Conservation (phyloP, 2,329 filamentous ascomycete species). For the Achaetomium macrosporum region DNA sequence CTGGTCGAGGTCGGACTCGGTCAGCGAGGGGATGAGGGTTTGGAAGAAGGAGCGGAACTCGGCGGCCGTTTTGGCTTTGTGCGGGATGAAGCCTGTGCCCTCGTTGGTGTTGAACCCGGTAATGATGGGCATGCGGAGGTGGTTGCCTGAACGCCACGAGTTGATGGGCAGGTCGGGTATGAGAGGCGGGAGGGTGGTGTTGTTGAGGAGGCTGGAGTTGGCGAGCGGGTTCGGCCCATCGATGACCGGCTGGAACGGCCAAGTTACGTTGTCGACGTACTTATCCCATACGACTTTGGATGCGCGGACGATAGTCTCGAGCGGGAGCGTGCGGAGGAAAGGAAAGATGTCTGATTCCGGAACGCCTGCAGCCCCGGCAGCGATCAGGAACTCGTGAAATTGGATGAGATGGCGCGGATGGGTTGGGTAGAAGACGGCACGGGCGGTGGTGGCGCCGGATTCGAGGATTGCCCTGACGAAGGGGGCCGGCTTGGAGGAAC, state of each 20-base stretch:
- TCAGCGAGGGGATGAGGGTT: conserved; percentile 53
- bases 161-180: conserved; percentile 53
- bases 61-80: conserved; percentile 37
- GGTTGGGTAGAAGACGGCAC: conserved; percentile 45
- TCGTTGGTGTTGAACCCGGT: conserved; percentile 69
- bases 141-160: conserved; percentile 49
- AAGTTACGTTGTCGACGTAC: conserved; percentile 42
- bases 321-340: conserved; percentile 41
- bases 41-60: conserved; percentile 58
- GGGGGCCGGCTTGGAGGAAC: conserved; percentile 31
- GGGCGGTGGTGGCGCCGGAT: conserved; percentile 50
- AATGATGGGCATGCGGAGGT: conserved; percentile 55
- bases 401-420: conserved; percentile 55
- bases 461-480: conserved; percentile 52
- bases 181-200: conserved; percentile 32
- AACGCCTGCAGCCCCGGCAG: conserved; percentile 44
- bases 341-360: conserved; percentile 45
- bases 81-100: conserved; percentile 58
- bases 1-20: conserved; percentile 43
- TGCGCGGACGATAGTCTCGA: conserved; percentile 35
- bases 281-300: conserved; percentile 39
- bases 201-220: conserved; percentile 15
- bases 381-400: conserved; percentile 48
- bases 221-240: conserved; percentile 39
- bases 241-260: conserved; percentile 66